Conservation (phyloP, 164 flowering plant genomes). For the Magnolia sinica region DNA sequence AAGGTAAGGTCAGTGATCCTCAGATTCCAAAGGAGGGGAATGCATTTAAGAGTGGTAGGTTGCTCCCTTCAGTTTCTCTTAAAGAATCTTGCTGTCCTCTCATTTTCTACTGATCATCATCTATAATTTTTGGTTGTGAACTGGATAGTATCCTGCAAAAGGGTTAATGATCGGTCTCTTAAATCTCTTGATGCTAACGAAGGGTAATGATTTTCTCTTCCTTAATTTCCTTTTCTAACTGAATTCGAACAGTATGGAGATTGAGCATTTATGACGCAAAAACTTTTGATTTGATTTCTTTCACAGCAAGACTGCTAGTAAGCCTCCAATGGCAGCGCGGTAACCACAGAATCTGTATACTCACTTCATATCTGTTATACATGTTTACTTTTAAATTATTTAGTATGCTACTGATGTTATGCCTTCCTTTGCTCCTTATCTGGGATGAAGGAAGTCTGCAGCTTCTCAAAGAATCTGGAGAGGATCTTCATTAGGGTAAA, state of each 20-base stretch:
- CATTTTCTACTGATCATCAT: not conserved
- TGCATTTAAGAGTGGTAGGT: conserved; percentile 28
- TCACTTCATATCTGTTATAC: not conserved
- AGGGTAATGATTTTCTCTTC: conserved; percentile 26
- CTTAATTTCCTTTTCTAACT: not conserved
- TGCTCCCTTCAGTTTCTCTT: not conserved
- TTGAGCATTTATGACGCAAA: not conserved
- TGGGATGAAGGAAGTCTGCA: conserved; percentile 22
- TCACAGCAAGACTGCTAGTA: conserved; percentile 25
- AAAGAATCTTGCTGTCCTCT: not conserved
- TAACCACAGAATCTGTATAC: conserved; percentile 8
- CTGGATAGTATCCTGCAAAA: not conserved
- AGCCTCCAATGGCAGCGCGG: conserved; percentile 28
- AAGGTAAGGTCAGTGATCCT: not conserved
- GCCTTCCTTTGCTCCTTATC: not conserved
- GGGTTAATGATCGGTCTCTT: conserved; percentile 17
- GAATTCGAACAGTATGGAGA: not conserved
- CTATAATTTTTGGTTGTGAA: conserved; percentile 5
- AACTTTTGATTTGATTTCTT: not conserved
- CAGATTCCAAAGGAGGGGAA: conserved; percentile 14
- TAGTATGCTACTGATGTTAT: not conserved
- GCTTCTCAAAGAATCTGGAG: conserved; percentile 17
- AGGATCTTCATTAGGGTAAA: conserved; percentile 6
- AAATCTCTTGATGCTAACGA: conserved; percentile 10
- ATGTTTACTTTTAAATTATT: not conserved